Base-by-base conservation (phyloP, 2,329 filamentous ascomycete species). In the Ustilaginoidea virens region DNA sequence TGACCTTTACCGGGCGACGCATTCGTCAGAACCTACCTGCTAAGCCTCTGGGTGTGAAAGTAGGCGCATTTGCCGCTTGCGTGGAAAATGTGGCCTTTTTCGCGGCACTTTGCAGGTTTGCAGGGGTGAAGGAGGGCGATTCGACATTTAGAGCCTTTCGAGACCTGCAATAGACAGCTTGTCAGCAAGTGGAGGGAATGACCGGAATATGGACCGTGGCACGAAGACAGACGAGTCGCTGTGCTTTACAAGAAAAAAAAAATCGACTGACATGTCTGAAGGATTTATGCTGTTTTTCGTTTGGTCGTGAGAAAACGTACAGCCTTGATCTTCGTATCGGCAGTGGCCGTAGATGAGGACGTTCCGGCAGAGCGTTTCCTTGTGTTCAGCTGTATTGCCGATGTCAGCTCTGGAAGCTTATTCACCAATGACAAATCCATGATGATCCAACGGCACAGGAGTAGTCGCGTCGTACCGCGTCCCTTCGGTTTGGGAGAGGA, bases 281-380 rank as follows among this genome's bases (percentile, higher is more conserved):
- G 63, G 61, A 34, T 46, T 45, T 23, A 39, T 18, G 23, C 45
- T 53, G 32, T 48, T 58, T 53, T 75, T 83, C 41, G 71, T 66
- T 34, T 74, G 70, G 41, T 90, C 81, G 56, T 93, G 85, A 47
- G 85, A 90, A 58, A 92, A 93, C 39, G 79, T 74, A 56, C 85
- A 93, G 58, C 81, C 83, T 57, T 81, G 77, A 48, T 92, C 82
- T 59, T 92, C 81, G 55, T 85, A 92, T 39, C 83, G 78, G 53
- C 85, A 94, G 55, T 87, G 80, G 32, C 85, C 85, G 52, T 92
- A 93, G 44, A 94, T 92, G 36, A 85, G 69, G 36, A 94, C 78
- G 56, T 94, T 93, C 47, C 85, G 78, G 58, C 85, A 94, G 33
- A 87, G 68, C 5, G 82, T 92, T 50, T 92, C 85, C 57, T 87